Conservation (phyloP, 2,329 filamentous ascomycete species). For the Trichoderma koningiopsis region DNA sequence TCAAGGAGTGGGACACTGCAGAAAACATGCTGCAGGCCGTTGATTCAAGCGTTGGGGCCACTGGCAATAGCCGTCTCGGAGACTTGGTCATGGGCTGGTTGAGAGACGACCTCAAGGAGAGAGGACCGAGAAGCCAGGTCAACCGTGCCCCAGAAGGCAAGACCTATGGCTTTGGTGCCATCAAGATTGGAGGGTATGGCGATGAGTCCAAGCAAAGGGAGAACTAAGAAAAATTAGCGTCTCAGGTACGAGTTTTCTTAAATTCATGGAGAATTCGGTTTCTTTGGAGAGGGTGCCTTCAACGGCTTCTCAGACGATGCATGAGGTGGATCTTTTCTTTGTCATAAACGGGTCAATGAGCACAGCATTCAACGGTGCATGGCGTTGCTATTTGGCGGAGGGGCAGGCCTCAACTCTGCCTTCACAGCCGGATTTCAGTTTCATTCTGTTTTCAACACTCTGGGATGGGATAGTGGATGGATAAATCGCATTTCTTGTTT, state of each 20-base stretch:
- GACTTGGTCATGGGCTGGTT: slow-evolving; percentile 89
- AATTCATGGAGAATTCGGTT: not conserved
- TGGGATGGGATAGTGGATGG: slow-evolving; percentile 21
- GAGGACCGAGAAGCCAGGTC: slow-evolving; percentile 71
- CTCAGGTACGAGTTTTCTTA: not conserved
- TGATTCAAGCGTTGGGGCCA: slow-evolving; percentile 39
- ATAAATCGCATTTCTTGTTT: not conserved
- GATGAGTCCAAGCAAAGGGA: slow-evolving; percentile 51
- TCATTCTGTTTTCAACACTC: slow-evolving; percentile 35
- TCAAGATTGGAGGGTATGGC: slow-evolving; percentile 58
- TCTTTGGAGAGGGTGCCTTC: not conserved
- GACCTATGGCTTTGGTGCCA: slow-evolving; percentile 59
- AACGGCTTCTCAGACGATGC: not conserved
- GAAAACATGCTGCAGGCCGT: slow-evolving; percentile 65
- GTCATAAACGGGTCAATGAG: not conserved
- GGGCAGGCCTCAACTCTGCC: slow-evolving; percentile 40
- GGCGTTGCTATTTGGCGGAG: slow-evolving; percentile 30
- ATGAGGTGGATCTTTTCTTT: not conserved
- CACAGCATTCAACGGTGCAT: slow-evolving; percentile 33
- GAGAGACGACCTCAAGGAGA: slow-evolving; percentile 72
- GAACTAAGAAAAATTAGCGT: slow-evolving; percentile 27
- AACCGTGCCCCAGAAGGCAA: slow-evolving; percentile 62
- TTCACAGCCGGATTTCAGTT: slow-evolving; percentile 29
- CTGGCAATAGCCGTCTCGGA: slow-evolving; percentile 80
- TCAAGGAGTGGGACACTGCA: slow-evolving; percentile 83